These are phyloP conservation scores for Spathaspora girioi DNA, from an alignment of 805 yeast species.

Conservation along the genomic window DNA sequence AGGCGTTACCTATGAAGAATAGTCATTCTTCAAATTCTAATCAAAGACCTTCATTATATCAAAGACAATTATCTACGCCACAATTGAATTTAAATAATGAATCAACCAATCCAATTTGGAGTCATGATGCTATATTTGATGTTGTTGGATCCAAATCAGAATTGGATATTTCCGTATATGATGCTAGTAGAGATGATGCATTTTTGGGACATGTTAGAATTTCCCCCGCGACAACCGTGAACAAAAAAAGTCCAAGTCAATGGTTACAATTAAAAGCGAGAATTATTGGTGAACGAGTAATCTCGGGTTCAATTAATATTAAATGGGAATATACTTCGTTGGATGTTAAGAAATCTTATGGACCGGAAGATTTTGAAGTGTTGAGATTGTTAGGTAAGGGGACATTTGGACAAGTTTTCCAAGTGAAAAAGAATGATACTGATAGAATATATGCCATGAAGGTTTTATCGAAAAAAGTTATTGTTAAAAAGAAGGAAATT, in stretches of 20 bases:
- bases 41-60: constrained; percentile 32
- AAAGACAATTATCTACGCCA: constrained; percentile 35
- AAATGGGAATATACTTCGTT: constrained; percentile 64
- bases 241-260: constrained; percentile 42
- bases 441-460: constrained; percentile 96
- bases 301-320: constrained; percentile 70
- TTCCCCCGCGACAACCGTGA: constrained; percentile 46
- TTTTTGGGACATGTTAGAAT: constrained; percentile 84
- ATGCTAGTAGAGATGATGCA: constrained; percentile 73
- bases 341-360: constrained; percentile 71
- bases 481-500: constrained; percentile 94
- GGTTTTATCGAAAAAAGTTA: constrained; percentile 88
- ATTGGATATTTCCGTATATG: constrained; percentile 88
- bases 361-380: constrained; percentile 93
- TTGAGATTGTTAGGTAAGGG: constrained; percentile 91
- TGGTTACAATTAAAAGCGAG: constrained; percentile 80
- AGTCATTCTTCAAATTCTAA: constrained; percentile 3
- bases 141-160: constrained; percentile 82
- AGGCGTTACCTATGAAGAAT: constrained; percentile 12
- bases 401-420: constrained; percentile 96
- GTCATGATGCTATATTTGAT: constrained; percentile 89
- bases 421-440: constrained; percentile 88
- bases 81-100: constrained; percentile 25
- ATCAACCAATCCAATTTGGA: constrained; percentile 75
- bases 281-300: constrained; percentile 66